Percentiles rank a stretch among this genome's conserved stretches.
Evolutionary conservation across 1,284 basidiomycete genomes (phyloP).

Genomic region (Ceratobasidium sp.): DNA sequence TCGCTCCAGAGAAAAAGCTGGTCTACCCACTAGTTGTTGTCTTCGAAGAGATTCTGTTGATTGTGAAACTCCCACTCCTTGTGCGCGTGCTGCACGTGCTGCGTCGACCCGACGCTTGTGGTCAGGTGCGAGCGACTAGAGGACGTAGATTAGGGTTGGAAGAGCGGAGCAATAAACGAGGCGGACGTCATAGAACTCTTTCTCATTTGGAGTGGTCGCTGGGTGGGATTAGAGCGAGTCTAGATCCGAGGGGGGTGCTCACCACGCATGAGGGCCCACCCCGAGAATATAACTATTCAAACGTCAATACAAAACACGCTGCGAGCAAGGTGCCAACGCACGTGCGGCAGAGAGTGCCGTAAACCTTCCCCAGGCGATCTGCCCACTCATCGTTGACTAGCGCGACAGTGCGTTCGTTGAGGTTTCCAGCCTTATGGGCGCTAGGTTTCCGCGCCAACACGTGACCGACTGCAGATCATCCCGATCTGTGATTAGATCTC

Average conservation of each 20-base stretch:
- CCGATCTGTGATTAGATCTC: constrained; percentile 14
- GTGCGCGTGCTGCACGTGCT: constrained; percentile 10
- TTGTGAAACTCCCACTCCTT: constrained; percentile 21
- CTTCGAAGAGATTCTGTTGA: constrained; percentile 15
- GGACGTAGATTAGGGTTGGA: neutral
- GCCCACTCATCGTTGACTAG: constrained; percentile 22
- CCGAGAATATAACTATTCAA: constrained; percentile 24
- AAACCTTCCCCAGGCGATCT: constrained; percentile 45
- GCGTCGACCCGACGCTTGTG: constrained; percentile 45
- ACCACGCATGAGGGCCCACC: constrained; percentile 39
- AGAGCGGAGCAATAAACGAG: neutral
- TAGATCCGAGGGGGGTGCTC: neutral
- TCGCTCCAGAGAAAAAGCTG: neutral
- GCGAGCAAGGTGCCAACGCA: constrained; percentile 7
- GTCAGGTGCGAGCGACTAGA: constrained; percentile 44
- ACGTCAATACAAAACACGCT: constrained; percentile 3
- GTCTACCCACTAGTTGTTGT: constrained; percentile 19
- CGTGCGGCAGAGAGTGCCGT: constrained; percentile 25
- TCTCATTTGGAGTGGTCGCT: constrained; percentile 45
- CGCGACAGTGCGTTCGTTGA: neutral
- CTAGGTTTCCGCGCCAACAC: neutral
- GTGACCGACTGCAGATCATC: neutral
- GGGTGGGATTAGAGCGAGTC: constrained; percentile 17
- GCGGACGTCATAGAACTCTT: constrained; percentile 45
- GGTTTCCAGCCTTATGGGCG: too few relatives aligned